Conservation (phyloP, 805 yeast genomes). For the Sungouiozyma ichnusensis region DNA sequence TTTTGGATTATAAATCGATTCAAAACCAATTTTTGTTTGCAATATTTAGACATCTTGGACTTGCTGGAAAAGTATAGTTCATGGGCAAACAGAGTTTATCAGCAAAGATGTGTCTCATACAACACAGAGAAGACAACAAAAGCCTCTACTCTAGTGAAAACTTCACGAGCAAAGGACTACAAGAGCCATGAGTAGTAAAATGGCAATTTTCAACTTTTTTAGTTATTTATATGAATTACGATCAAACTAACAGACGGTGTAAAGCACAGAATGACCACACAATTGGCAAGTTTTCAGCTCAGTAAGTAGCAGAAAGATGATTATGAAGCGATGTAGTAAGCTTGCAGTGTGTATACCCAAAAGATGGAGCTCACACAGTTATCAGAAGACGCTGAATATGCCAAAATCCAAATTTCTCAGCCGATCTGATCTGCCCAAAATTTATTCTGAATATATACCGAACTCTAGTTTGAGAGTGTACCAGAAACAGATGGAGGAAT, state of each 20-base stretch:
- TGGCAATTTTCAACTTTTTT: too few species aligned
- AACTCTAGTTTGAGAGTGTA: conserved; percentile 55
- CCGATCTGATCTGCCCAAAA: conserved; percentile 40
- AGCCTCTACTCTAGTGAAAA: too few species aligned
- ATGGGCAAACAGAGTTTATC: background rate
- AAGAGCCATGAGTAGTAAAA: too few species aligned
- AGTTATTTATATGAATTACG: too few species aligned
- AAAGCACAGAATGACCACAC: too few species aligned
- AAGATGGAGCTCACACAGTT: conserved; percentile 24
- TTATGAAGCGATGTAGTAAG: background rate
- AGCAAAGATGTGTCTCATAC: background rate
- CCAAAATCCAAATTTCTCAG: conserved; percentile 64
- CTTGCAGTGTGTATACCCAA: background rate
- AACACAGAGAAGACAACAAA: too few species aligned
- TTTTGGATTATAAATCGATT: conserved; percentile 13
- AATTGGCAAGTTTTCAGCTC: too few species aligned
- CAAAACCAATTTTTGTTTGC: conserved; percentile 2
- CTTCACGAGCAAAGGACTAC: too few species aligned
- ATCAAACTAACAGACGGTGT: too few species aligned
- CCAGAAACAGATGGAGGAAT: conserved; percentile 41
- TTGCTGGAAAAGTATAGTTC: too few species aligned
- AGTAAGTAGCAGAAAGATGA: background rate
- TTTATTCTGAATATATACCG: conserved; percentile 36
- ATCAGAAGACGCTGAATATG: conserved; percentile 44
- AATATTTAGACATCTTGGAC: background rate